Conservation (phyloP, 2,329 filamentous ascomycete genomes). For the Balansia obtecta region DNA sequence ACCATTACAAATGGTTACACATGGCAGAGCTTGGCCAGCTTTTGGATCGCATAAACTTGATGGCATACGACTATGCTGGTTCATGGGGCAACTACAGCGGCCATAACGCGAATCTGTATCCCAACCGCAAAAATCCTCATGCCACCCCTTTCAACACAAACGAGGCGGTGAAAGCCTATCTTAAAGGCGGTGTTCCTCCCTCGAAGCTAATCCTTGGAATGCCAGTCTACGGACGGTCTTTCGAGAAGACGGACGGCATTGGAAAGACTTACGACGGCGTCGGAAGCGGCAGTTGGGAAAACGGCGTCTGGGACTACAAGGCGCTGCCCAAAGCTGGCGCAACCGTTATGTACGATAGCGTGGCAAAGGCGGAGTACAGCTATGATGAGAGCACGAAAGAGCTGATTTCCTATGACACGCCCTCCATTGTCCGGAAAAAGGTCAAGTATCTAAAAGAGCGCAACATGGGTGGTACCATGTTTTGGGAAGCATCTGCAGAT, state of each 20-base stretch:
- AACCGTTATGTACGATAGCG: conserved; percentile 41
- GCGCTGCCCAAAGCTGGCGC: conserved; percentile 52
- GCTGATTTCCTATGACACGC: conserved; percentile 62
- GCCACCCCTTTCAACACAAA: conserved; percentile 60
- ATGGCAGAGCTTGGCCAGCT: conserved; percentile 33
- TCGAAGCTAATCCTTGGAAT: conserved; percentile 65
- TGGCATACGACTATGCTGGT: conserved; percentile 70
- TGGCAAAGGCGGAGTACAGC: conserved; percentile 53
- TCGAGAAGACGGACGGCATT: conserved; percentile 42
- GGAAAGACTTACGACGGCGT: conserved; percentile 51
- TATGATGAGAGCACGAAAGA: conserved; percentile 49
- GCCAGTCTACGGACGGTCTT: conserved; percentile 39
- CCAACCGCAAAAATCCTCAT: conserved; percentile 36
- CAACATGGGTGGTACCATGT: conserved; percentile 67
- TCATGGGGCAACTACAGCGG: conserved; percentile 52
- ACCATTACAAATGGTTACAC: conserved; percentile 35
- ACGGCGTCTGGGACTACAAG: conserved; percentile 73
- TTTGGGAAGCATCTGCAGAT: conserved; percentile 72
- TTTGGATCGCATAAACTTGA: conserved; percentile 51
- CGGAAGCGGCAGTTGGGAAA: conserved; percentile 59
- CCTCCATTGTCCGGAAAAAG: conserved; percentile 47
- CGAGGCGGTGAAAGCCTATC: conserved; percentile 52
- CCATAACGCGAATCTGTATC: conserved; percentile 62
- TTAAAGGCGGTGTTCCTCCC: conserved; percentile 45
- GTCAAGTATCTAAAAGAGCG: conserved; percentile 48